Evolutionary conservation across 2,329 filamentous ascomycete genomes (phyloP), one percentile per base, ranked within the genome.

Genomic region (Incumbomyces delicatus): DNA sequence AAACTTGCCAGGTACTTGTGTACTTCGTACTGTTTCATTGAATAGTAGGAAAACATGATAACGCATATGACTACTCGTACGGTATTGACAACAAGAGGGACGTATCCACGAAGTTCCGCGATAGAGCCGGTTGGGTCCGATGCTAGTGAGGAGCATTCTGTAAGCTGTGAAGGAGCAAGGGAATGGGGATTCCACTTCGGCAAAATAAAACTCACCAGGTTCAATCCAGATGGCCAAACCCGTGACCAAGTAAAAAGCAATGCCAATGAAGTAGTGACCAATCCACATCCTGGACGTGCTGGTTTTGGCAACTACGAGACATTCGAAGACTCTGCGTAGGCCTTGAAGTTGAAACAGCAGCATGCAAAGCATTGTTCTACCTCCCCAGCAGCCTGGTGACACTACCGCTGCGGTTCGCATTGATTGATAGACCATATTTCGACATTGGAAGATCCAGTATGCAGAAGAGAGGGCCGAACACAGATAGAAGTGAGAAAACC

Each of bases 401-500:
- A 17, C 4, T 6, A 35, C 33, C 33, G 12, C 13, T 17, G 33
- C 33, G 16, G 4, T n/a, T 12, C 4, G 6, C 10, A 61, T 87
- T 74, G 14, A 76, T 56, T 1, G 59, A 51, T 1, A 18, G n/a
- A 17, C 18, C 8, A 27, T 5, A 17, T 31, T 22, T 14, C 40
- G 32, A 30, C 51, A 47, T 11, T 43, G 20, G 35, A 20, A 48
- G 0, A 73, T 76, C 87, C 89, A 95, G 62, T 89, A 84, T 3
- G 78, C 58, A 0, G 86, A 89, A 49, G 78, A 80, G 1, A 69
- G 60, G 3, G 88, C 67, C 2, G 86, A 90, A 31, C 80, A 63
- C 44, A 85, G 60, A 63, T 98, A 96, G 67, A 95, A 96, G 57
- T 92, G 85, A 36, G 74, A 76, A 64, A 96, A 96, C 81, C 86